Evolutionary conservation across 2,329 filamentous ascomycete species (phyloP).

Genomic region (Aureobasidium melanogenum): DNA sequence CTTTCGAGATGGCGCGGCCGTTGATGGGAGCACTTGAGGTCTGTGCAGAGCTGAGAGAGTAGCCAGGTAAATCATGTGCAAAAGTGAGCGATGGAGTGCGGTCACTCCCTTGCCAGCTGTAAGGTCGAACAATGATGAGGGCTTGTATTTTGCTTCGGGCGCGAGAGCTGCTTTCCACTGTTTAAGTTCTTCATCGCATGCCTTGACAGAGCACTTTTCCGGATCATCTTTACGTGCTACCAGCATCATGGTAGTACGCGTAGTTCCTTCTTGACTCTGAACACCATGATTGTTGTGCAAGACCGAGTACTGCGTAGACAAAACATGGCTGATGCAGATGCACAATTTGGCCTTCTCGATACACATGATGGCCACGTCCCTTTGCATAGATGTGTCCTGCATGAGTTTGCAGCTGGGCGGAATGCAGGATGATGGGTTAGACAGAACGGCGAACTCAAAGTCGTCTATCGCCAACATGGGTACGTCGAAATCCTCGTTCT

Average conservation of each 20-base stretch:
- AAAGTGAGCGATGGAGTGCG: constrained; percentile 65
- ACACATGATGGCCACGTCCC: constrained; percentile 75
- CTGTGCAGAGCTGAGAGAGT: constrained; percentile 85
- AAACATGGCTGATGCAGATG: constrained; percentile 78
- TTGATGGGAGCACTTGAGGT: constrained; percentile 77
- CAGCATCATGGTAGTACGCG: constrained; percentile 70
- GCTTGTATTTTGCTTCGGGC: constrained; percentile 58
- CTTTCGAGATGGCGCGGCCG: constrained; percentile 29
- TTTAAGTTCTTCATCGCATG: constrained; percentile 70
- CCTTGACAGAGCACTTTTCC: constrained; percentile 69
- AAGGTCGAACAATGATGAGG: constrained; percentile 46
- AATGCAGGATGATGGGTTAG: constrained; percentile 29
- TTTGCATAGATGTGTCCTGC: constrained; percentile 63
- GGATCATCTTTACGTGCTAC: constrained; percentile 79
- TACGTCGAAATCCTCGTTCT: constrained; percentile 87
- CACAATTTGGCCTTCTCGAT: constrained; percentile 87
- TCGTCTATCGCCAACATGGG: constrained; percentile 79
- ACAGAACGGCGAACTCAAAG: constrained; percentile 60
- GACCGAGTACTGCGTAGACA: constrained; percentile 87
- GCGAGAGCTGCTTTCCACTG: constrained; percentile 69
- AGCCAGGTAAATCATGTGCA: constrained; percentile 91
- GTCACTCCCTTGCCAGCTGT: constrained; percentile 52
- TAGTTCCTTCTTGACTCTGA: constrained; percentile 61
- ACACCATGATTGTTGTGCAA: constrained; percentile 71
- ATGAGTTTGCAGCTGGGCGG: constrained; percentile 63